Conservation (phyloP, 1,139 yeast genomes). For the Candida sanyaensis region DNA sequence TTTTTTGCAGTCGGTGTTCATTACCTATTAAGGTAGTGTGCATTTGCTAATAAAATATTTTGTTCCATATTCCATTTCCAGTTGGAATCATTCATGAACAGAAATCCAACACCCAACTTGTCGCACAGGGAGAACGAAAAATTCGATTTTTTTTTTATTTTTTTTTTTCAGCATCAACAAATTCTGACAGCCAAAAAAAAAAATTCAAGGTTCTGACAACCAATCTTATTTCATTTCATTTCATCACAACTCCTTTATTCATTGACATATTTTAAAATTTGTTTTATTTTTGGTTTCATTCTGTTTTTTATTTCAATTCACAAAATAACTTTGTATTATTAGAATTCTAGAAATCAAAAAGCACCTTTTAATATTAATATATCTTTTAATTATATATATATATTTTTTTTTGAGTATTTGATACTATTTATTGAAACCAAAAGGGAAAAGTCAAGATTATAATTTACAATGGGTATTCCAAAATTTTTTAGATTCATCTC, state of each 20-base stretch:
- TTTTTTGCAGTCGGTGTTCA: too few species aligned
- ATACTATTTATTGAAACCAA: not conserved
- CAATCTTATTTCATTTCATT: too few species aligned
- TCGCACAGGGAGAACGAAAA: not conserved
- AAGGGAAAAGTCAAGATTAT: not conserved
- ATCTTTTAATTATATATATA: not conserved
- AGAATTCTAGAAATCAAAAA: not conserved
- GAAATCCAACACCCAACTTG: not conserved
- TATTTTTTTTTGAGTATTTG: too few species aligned
- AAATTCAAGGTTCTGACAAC: not conserved
- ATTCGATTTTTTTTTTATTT: not conserved
- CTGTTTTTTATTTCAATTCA: not conserved
- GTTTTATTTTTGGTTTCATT: too few species aligned
- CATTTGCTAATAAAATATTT: not conserved
- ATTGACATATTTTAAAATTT: not conserved
- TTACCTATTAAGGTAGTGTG: too few species aligned
- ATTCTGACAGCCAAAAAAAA: not conserved
- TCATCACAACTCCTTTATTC: not conserved
- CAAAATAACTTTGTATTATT: not conserved
- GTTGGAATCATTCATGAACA: not conserved
- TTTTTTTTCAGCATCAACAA: not conserved
- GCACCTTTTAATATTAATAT: not conserved
- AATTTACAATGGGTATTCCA: conserved; percentile 72
- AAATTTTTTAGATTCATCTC: conserved; percentile 95
- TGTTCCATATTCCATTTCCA: not conserved